Base-by-base conservation (phyloP, 129 eudicot genomes). In the Artemisia argyi region DNA sequence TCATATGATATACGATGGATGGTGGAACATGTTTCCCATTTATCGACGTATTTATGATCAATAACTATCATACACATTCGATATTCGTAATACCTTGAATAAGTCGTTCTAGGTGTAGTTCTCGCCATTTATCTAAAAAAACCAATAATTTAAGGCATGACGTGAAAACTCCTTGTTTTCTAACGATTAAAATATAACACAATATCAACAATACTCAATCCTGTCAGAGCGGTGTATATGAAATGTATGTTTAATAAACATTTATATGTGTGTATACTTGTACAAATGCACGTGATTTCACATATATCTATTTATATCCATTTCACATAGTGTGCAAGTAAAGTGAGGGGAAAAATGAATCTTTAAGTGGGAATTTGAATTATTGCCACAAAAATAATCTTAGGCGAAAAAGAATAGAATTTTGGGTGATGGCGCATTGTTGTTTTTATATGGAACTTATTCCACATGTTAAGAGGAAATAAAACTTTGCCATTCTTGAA, bases 381-480 rank as follows among this genome's bases (percentile, higher is more conserved):
- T 82, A 85, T 82, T 85, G 90, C 68, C 69, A 35, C 30, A 73
- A 77, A 85, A 79, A 76, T 82, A 76, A 79, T 73, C 70, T 18
- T 61, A 76, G 61, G 81, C 78, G 50, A 69, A 63, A 71, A 65
- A 58, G 68, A 83, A 83, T 80, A 65, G 78, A 60, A 80, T 67
- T 73, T 80, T 63, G 10, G 46, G 57, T 57, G 75, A 79, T 74
- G 81, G 81, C 61, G 83, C 85, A 57, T 73, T 74, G 53, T 66
- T 74, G 83, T 83, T 80, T 80, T 15, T 79, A 72, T 51, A 76
- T 63, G 73, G 87, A 85, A 81, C 65, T 72, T 73, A 89, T 89
- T 83, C 91, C 55, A 67, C 32, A 42, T 58, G 61, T 73, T 11
- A 61, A 65, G 80, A 61, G 50, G 30, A 66, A 56, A 63, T 39